Evolutionary conservation across 345 rosid genomes (phyloP).

Genomic region (Eucalyptus erythrocorys): DNA sequence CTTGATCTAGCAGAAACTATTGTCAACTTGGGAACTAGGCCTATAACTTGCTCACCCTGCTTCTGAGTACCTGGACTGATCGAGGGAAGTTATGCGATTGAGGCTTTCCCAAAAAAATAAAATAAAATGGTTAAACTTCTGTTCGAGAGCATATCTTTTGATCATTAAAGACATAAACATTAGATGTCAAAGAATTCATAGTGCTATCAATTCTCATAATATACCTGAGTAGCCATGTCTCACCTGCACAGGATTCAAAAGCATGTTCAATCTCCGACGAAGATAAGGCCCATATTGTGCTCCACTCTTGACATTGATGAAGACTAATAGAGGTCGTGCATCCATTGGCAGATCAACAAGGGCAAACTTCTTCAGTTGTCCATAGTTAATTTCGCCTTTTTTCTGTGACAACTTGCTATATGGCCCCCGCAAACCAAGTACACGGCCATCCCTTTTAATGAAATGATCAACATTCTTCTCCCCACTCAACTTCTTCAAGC

Average conservation of each 20-base stretch:
- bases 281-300: conserved; percentile 70
- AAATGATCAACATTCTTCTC: conserved; percentile 28
- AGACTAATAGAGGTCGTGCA: conserved; percentile 68
- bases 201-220: neutral
- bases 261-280: conserved; percentile 58
- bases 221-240: neutral
- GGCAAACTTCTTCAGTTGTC: conserved; percentile 18
- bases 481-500: conserved; percentile 30
- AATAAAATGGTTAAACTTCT: neutral
- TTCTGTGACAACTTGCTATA: conserved; percentile 20
- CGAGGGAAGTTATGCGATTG: neutral
- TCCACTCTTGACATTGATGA: conserved; percentile 76
- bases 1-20: neutral
- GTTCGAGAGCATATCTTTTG: neutral
- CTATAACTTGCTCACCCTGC: neutral
- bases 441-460: conserved; percentile 10
- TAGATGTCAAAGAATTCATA: neutral
- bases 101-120: neutral
- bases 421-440: conserved; percentile 4
- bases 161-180: neutral
- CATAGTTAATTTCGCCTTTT: conserved; percentile 8
- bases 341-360: conserved; percentile 48
- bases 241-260: conserved; percentile 80
- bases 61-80: neutral
- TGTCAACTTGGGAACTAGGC: neutral